A percentile compares a stretch with the other conserved stretches of the same genome.
Conservation (phyloP, 2,329 filamentous ascomycete genomes). For the Cyphellophora europaea region DNA sequence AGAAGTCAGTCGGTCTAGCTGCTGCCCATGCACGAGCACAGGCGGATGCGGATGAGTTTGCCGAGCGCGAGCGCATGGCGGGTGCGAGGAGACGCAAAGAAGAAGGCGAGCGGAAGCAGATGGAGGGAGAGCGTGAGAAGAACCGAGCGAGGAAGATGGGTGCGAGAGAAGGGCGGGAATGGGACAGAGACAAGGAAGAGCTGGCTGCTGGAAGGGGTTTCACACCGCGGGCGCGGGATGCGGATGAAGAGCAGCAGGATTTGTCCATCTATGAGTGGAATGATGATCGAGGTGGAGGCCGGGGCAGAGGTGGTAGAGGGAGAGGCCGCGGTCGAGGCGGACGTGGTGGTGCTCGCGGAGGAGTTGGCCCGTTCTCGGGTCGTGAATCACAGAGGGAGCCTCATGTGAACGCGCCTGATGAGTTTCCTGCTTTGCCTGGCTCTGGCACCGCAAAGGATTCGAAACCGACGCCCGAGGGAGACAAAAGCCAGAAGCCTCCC, state of each 20-base stretch:
- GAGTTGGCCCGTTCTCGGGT: slow-evolving; percentile 3
- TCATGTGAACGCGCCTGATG: slow-evolving; percentile 10
- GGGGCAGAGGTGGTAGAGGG: slow-evolving; percentile 9
- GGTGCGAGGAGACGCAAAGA: slow-evolving; percentile 45
- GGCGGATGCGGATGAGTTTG: slow-evolving; percentile 56
- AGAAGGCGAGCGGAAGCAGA: slow-evolving; percentile 41
- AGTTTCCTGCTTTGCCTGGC: slow-evolving; percentile 19
- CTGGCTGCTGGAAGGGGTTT: slow-evolving; percentile 6
- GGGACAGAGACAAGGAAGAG: slow-evolving; percentile 49
- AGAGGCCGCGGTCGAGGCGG: slow-evolving; percentile 8
- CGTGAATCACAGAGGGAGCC: slow-evolving; percentile 7
- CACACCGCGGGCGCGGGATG: slow-evolving; percentile 4
- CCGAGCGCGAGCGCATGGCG: slow-evolving; percentile 52
- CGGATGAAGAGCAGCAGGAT: slow-evolving; percentile 12
- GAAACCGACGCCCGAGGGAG: background rate
- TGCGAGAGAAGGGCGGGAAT: slow-evolving; percentile 49
- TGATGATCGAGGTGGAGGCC: slow-evolving; percentile 11
- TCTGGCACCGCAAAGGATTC: background rate
- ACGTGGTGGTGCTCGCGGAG: slow-evolving; percentile 8
- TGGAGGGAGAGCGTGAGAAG: slow-evolving; percentile 54
- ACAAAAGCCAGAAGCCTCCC: slow-evolving; percentile 2
- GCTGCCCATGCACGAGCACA: slow-evolving; percentile 57
- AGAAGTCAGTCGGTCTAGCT: slow-evolving; percentile 50
- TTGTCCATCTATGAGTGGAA: slow-evolving; percentile 17
- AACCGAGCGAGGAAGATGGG: slow-evolving; percentile 52